These are phyloP conservation scores for Lachnellula occidentalis DNA, from an alignment of 2,329 filamentous ascomycete species.

Conservation along the genomic window DNA sequence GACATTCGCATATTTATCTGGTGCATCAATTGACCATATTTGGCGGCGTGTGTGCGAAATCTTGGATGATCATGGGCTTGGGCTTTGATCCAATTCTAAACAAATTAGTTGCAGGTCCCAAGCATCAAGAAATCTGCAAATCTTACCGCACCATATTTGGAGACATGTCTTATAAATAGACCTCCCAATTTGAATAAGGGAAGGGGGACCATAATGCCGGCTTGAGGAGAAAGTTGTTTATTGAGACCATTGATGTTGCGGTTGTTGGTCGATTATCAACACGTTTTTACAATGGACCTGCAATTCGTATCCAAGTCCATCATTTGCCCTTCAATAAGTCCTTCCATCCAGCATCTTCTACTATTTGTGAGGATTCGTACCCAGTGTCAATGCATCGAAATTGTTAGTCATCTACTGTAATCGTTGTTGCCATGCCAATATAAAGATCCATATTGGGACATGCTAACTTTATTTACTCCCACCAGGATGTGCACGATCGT, in stretches of 20 bases:
- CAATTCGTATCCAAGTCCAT: not conserved
- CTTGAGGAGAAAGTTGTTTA: not conserved
- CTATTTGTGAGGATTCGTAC: too few species aligned
- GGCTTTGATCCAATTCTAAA: conserved; percentile 58
- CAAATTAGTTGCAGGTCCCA: conserved; percentile 9
- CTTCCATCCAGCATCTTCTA: not conserved
- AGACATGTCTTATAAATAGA: conserved; percentile 59
- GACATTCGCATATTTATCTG: conserved; percentile 62
- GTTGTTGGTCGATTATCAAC: not conserved
- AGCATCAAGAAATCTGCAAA: not conserved
- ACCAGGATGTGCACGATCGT: not conserved
- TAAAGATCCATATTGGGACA: not conserved
- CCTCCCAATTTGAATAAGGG: conserved; percentile 63
- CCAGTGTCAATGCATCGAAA: not conserved
- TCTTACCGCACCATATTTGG: conserved; percentile 63
- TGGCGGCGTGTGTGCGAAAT: conserved; percentile 56
- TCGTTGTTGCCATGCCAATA: not conserved
- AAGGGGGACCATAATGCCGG: conserved; percentile 52
- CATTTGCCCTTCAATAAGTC: not conserved
- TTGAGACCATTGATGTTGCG: not conserved
- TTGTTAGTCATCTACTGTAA: not conserved
- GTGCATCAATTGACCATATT: conserved; percentile 58
- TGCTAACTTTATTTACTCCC: not conserved
- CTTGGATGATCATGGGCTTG: conserved; percentile 60
- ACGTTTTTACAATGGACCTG: not conserved